Evolutionary conservation across 169 alveolate species (phyloP).

Genomic region (Plasmodium chabaudi): DNA sequence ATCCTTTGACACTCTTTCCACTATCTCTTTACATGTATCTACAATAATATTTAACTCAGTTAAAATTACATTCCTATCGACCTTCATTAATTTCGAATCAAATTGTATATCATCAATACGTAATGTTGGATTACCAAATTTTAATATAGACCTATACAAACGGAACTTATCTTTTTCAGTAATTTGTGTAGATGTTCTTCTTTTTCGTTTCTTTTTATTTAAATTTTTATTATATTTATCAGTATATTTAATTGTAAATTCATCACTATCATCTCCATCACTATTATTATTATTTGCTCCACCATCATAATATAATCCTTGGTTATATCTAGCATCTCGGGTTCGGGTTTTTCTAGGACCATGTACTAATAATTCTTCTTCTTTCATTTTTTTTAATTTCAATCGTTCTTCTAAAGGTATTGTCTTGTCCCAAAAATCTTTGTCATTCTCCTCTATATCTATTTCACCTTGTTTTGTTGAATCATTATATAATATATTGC

Average conservation of each 20-base stretch:
- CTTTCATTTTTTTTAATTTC: conserved; percentile 85
- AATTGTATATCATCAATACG: conserved; percentile 87
- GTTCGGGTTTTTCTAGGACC: conserved; percentile 92
- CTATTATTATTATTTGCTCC: conserved; percentile 6
- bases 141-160: conserved; percentile 85
- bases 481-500: conserved; percentile 79
- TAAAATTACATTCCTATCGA: conserved; percentile 83
- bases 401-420: conserved; percentile 92
- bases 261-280: conserved; percentile 73
- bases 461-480: conserved; percentile 79
- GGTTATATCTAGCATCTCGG: conserved; percentile 75
- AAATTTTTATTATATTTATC: conserved; percentile 13
- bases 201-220: conserved; percentile 80
- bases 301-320: background rate
- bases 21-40: conserved; percentile 81
- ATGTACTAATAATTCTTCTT: conserved; percentile 87
- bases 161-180: conserved; percentile 86
- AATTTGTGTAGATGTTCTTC: conserved; percentile 80
- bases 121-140: conserved; percentile 89
- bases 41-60: conserved; percentile 85
- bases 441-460: conserved; percentile 86
- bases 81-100: conserved; percentile 86
- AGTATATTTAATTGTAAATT: conserved; percentile 56
- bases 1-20: conserved; percentile 72
- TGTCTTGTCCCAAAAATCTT: conserved; percentile 92